Conservation (phyloP, 129 eudicot genomes). For the Lactuca saligna region DNA sequence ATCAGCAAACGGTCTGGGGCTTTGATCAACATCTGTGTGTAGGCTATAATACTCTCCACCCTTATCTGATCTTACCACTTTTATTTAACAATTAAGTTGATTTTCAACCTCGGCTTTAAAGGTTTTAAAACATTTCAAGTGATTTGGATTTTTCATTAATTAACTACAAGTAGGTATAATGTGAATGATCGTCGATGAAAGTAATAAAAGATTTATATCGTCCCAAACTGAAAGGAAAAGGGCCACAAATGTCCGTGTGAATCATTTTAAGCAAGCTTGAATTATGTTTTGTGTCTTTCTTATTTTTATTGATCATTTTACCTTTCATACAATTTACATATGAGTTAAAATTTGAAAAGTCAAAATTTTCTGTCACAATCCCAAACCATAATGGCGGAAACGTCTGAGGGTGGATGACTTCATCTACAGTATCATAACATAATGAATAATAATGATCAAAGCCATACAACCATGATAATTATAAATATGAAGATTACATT, state of each 20-base stretch:
- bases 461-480: no score
- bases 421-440: no score
- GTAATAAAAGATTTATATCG: not conserved
- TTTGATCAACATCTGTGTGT: not conserved
- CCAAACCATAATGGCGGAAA: no score
- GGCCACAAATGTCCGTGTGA: not conserved
- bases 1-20: no score
- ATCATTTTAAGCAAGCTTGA: not conserved
- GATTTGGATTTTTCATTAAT: not conserved
- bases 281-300: not conserved
- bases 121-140: not conserved
- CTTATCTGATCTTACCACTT: not conserved
- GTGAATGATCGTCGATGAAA: not conserved
- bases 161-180: not conserved
- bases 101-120: not conserved
- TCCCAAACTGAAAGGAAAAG: not conserved
- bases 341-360: not conserved
- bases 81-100: not conserved
- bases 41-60: not conserved
- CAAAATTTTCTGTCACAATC: not conserved
- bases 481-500: no score
- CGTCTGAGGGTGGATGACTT: no score
- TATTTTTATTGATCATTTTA: constrained; percentile 1
- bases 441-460: no score
- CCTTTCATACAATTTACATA: not conserved